These are phyloP conservation scores for Phoenix dactylifera DNA, from an alignment of 176 grass and related monocot species.

Conservation along the genomic window DNA sequence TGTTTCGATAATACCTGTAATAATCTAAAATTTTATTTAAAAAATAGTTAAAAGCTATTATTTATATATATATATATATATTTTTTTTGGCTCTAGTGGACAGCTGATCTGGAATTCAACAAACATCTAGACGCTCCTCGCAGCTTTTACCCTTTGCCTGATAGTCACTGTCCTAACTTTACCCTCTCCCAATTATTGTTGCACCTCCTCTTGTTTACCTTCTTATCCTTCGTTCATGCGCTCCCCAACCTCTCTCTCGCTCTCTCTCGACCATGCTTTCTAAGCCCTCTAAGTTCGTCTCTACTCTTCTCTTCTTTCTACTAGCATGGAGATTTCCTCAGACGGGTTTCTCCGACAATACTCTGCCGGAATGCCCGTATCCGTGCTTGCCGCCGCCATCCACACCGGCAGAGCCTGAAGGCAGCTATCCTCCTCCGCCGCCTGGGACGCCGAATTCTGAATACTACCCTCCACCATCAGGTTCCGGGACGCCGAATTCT, in stretches of 20 bases:
- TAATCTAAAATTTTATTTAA: no score
- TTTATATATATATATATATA: no score
- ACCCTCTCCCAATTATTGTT: no score
- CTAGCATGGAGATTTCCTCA: not conserved
- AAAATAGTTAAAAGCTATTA: no score
- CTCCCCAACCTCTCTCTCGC: not conserved
- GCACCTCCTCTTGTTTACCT: not conserved
- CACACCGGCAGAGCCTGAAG: no score
- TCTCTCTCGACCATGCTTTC: not conserved
- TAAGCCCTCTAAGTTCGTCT: not conserved
- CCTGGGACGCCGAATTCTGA: constrained; percentile 28
- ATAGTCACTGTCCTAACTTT: no score
- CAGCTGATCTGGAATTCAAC: no score
- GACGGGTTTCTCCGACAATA: not conserved
- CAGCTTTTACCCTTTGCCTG: no score
- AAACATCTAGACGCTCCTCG: no score
- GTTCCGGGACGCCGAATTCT: constrained; percentile 23
- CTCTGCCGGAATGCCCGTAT: constrained; percentile 21
- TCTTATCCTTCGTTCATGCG: not conserved
- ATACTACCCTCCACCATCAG: constrained; percentile 19
- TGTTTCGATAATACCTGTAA: no score
- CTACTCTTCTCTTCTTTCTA: constrained; percentile 1
- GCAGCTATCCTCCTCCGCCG: no score
- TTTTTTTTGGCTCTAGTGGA: no score
- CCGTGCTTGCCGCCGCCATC: constrained; percentile 27